Conservation (phyloP, 2,329 filamentous ascomycete species). For the Sarocladium oryzae region DNA sequence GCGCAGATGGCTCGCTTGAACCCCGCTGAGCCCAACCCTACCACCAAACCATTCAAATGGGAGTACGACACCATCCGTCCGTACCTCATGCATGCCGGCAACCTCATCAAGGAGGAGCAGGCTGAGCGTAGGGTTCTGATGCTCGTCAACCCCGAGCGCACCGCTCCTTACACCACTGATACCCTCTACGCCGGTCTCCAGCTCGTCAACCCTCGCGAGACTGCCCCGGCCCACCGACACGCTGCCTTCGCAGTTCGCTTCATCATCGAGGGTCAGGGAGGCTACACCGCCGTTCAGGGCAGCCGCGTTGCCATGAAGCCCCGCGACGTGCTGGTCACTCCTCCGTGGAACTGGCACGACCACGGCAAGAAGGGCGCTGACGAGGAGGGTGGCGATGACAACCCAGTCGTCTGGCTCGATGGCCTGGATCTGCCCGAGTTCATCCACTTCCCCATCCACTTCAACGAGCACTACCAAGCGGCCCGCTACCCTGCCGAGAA, state of each 20-base stretch:
- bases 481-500: conserved; percentile 30
- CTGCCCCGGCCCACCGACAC: conserved; percentile 44
- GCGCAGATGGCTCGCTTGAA: not conserved
- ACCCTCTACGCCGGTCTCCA: conserved; percentile 49
- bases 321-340: conserved; percentile 49
- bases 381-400: conserved; percentile 12
- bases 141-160: conserved; percentile 25
- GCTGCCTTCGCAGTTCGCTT: conserved; percentile 48
- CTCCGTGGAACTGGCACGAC: conserved; percentile 50
- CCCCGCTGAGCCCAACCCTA: not conserved
- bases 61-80: conserved; percentile 21
- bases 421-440: conserved; percentile 46
- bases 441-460: conserved; percentile 43
- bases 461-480: conserved; percentile 40
- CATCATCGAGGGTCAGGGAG: conserved; percentile 46
- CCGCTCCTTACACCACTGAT: conserved; percentile 47
- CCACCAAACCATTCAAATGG: not conserved
- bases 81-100: conserved; percentile 20
- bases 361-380: conserved; percentile 38
- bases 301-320: conserved; percentile 38
- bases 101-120: conserved; percentile 25
- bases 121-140: conserved; percentile 31
- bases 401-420: conserved; percentile 51
- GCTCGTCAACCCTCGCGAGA: conserved; percentile 47
- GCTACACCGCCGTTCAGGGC: conserved; percentile 50